Conservation (phyloP, 2,329 filamentous ascomycete genomes). For the Diaporthe humulicola region DNA sequence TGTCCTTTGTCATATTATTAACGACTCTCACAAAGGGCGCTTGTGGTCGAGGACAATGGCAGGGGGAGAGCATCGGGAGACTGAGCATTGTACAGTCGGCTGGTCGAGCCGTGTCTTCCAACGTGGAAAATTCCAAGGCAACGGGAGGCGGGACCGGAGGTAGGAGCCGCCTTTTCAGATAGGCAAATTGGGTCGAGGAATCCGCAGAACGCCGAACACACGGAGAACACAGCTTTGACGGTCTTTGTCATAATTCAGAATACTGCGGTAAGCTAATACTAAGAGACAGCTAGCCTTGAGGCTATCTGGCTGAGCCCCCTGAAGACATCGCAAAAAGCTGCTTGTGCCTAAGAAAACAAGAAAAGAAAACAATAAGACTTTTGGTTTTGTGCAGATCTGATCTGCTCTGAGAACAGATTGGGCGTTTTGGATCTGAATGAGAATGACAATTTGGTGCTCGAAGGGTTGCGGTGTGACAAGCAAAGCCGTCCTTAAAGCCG, state of each 20-base stretch:
- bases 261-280: slow-evolving; percentile 6
- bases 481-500: neutral
- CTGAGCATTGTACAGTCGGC: neutral
- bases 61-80: neutral
- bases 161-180: too few relatives aligned
- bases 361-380: neutral
- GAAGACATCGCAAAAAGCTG: neutral
- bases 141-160: neutral
- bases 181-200: neutral
- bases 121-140: neutral
- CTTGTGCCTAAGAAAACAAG: neutral
- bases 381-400: neutral
- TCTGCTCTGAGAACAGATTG: neutral
- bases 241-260: neutral
- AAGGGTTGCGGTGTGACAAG: neutral
- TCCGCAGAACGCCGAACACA: too few relatives aligned
- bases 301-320: neutral
- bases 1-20: neutral
- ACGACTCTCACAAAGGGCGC: neutral
- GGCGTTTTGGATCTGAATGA: neutral
- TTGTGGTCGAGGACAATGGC: neutral
- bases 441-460: neutral
- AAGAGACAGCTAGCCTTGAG: neutral
- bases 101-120: neutral
- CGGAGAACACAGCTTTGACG: neutral